These are phyloP conservation scores for Margaritispora aquatica DNA, from an alignment of 495 filamentous ascomycete species.

Conservation along the genomic window DNA sequence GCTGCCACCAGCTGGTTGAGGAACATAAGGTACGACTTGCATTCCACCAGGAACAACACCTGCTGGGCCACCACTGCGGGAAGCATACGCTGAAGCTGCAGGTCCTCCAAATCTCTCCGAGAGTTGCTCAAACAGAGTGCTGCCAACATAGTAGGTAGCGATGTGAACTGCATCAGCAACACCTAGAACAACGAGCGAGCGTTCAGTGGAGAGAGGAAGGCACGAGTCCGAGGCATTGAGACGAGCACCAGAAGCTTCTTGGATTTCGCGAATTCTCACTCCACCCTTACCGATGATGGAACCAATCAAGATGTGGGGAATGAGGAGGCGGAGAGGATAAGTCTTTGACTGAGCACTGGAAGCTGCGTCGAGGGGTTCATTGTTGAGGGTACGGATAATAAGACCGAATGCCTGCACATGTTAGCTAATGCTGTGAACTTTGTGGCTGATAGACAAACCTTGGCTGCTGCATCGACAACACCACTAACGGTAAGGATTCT, in stretches of 20 bases:
- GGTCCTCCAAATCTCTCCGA: constrained; percentile 94
- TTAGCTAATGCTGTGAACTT: constrained; percentile 12
- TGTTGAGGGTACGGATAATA: constrained; percentile 96
- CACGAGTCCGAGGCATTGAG: constrained; percentile 95
- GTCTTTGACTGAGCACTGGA: constrained; percentile 93
- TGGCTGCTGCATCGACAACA: constrained; percentile 89
- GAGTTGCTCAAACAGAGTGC: constrained; percentile 91
- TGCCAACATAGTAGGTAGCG: constrained; percentile 95
- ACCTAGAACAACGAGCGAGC: constrained; percentile 89
- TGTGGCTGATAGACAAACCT: constrained; percentile 56
- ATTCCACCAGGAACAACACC: constrained; percentile 92
- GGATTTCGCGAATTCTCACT: constrained; percentile 93
- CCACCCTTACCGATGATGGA: constrained; percentile 98
- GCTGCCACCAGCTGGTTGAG: constrained; percentile 84
- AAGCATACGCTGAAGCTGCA: constrained; percentile 93
- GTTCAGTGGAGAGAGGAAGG: constrained; percentile 87
- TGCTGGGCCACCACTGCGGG: constrained; percentile 86
- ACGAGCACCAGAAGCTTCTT: constrained; percentile 92
- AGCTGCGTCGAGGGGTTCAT: constrained; percentile 78
- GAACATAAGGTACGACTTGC: constrained; percentile 94
- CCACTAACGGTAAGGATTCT: constrained; percentile 96
- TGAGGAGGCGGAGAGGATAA: constrained; percentile 89
- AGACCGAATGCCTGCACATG: constrained; percentile 79
- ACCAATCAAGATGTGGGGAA: constrained; percentile 95
- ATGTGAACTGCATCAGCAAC: constrained; percentile 96